These are phyloP conservation scores for Byssochlamys sp. DNA, from an alignment of 2,329 filamentous ascomycete genomes.

Conservation along the genomic window DNA sequence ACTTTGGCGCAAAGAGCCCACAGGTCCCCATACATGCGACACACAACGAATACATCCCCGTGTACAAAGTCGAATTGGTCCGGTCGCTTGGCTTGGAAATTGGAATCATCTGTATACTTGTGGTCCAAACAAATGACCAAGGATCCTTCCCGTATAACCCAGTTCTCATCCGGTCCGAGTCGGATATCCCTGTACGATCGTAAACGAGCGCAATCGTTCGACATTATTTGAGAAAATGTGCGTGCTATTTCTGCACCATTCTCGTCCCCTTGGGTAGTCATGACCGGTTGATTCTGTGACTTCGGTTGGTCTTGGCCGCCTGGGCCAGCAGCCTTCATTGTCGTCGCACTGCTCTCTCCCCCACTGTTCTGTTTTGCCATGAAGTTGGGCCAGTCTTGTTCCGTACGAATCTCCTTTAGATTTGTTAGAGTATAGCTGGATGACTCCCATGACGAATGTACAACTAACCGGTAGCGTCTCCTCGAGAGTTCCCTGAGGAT, in stretches of 20 bases:
- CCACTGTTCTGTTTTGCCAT: background rate
- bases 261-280: background rate
- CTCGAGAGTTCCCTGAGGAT: conserved; percentile 4
- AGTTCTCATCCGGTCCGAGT: conserved; percentile 12
- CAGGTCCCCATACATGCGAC: conserved; percentile 22
- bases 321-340: background rate
- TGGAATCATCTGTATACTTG: conserved; percentile 11
- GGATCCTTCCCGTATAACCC: conserved; percentile 22
- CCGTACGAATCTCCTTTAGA: background rate
- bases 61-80: conserved; percentile 20
- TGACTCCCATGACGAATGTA: background rate
- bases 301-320: background rate
- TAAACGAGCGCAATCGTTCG: conserved; percentile 12
- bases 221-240: conserved; percentile 11
- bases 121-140: conserved; percentile 19
- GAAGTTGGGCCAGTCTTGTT: background rate
- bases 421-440: background rate
- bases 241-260: background rate
- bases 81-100: conserved; percentile 5
- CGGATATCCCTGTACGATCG: conserved; percentile 19
- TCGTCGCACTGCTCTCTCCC: background rate
- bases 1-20: conserved; percentile 25
- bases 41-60: conserved; percentile 23
- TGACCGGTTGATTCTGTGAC: background rate
- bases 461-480: conserved; percentile 2